These are phyloP conservation scores for Calonectria pauciramosa DNA, from an alignment of 2,329 filamentous ascomycete genomes.

Conservation along the genomic window DNA sequence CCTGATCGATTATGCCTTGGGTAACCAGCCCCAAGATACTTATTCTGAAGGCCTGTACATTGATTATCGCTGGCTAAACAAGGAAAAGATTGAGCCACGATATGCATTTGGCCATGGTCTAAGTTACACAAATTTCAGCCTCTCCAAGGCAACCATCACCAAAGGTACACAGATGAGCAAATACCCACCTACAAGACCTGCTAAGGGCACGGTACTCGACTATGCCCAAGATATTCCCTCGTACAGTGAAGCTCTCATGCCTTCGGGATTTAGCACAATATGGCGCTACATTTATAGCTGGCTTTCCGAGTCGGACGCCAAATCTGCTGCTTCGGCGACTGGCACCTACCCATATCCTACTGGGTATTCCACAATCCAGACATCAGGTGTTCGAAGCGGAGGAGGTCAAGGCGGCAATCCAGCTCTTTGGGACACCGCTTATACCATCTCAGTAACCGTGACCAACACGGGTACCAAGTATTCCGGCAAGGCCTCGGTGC, in stretches of 20 bases:
- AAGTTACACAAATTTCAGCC: slow-evolving; percentile 81
- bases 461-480: slow-evolving; percentile 64
- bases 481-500: slow-evolving; percentile 61
- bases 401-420: slow-evolving; percentile 82
- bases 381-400: slow-evolving; percentile 61
- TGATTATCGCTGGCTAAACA: slow-evolving; percentile 93
- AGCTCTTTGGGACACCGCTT: slow-evolving; percentile 68
- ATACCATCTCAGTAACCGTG: slow-evolving; percentile 60
- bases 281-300: slow-evolving; percentile 80
- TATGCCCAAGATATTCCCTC: slow-evolving; percentile 67
- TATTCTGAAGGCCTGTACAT: slow-evolving; percentile 88
- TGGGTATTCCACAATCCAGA: slow-evolving; percentile 71
- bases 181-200: slow-evolving; percentile 51
- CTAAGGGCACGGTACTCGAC: slow-evolving; percentile 57
- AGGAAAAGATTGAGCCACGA: slow-evolving; percentile 77
- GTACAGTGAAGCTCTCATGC: slow-evolving; percentile 69
- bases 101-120: slow-evolving; percentile 92
- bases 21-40: slow-evolving; percentile 82
- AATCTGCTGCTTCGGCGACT: slow-evolving; percentile 55
- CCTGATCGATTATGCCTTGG: slow-evolving; percentile 61
- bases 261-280: slow-evolving; percentile 69
- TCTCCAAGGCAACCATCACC: slow-evolving; percentile 65
- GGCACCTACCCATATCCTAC: slow-evolving; percentile 72
- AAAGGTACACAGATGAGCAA: slow-evolving; percentile 59
- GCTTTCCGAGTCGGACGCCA: slow-evolving; percentile 59